phyloP scores from a whole-genome alignment of 345 rosid genomes.

The Eucalyptus guilfoylei region DNA sequence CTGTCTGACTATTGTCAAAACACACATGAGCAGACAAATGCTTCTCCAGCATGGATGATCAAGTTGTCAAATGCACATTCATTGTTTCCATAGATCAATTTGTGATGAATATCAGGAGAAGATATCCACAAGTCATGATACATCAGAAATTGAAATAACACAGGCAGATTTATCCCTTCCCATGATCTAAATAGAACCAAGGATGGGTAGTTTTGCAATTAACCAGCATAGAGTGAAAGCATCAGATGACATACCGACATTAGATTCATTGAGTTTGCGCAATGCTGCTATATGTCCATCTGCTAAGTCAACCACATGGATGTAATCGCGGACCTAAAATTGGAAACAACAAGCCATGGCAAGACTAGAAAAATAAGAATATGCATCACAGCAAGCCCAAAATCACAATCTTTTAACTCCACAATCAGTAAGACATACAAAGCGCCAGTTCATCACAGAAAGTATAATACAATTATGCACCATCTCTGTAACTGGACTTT shows the following conservation, averaged over 20 bases:
- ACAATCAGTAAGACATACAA: not conserved
- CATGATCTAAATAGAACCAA: not conserved
- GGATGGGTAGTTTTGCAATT: not conserved
- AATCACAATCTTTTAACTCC: not conserved
- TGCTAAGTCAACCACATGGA: conserved; percentile 89
- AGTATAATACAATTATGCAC: not conserved
- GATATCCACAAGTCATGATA: not conserved
- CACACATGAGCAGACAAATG: not conserved
- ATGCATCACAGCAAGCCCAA: not conserved
- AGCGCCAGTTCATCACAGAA: not conserved
- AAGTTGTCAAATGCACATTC: not conserved
- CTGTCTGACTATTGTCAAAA: not conserved
- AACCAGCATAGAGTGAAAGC: not conserved
- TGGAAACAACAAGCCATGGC: not conserved
- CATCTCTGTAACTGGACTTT: not conserved
- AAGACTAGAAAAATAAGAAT: not conserved
- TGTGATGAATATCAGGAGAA: not conserved
- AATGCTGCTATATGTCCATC: conserved; percentile 96
- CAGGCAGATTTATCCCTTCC: not conserved
- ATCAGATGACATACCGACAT: conserved; percentile 32
- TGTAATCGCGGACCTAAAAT: conserved; percentile 82
- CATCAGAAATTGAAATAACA: not conserved
- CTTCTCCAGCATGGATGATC: not conserved
- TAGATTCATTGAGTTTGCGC: conserved; percentile 44
- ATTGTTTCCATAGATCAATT: not conserved